Conservation (phyloP, 805 yeast species). For the Yarrowia osloensis region DNA sequence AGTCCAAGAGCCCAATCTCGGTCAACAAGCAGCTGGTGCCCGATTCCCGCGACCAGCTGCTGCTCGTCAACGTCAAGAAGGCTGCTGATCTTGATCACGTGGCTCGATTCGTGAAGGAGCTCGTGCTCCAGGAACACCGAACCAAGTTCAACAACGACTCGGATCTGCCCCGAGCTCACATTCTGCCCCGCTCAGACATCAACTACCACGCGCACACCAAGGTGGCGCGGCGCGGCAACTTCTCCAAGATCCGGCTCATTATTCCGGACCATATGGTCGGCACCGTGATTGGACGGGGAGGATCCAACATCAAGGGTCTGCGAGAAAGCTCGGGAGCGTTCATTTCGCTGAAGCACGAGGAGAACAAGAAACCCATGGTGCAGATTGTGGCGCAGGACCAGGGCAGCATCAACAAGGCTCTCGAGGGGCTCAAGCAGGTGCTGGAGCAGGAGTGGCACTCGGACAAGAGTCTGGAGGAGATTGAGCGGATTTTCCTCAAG, state of each 20-base stretch:
- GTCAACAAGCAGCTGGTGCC: conserved; percentile 3
- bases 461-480: conserved; percentile 1
- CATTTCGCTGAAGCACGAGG: not conserved
- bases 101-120: not conserved
- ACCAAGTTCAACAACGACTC: not conserved
- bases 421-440: not conserved
- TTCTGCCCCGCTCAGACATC: not conserved
- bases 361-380: not conserved
- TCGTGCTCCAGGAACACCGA: not conserved
- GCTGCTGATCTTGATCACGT: not conserved
- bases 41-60: conserved; percentile 1
- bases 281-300: conserved; percentile 10
- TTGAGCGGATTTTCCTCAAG: not conserved
- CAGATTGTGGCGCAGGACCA: not conserved
- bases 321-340: not conserved
- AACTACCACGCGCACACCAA: not conserved
- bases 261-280: conserved; percentile 3
- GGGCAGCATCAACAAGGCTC: not conserved
- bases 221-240: not conserved
- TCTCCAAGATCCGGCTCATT: not conserved
- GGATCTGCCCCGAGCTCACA: conserved; percentile 5
- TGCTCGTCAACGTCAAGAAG: not conserved
- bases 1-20: not conserved
- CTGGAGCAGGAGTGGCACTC: conserved; percentile 18
- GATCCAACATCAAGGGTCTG: not conserved